Evolutionary conservation across 1,284 basidiomycete species (phyloP).

Genomic region (Moniliophthora roreri): DNA sequence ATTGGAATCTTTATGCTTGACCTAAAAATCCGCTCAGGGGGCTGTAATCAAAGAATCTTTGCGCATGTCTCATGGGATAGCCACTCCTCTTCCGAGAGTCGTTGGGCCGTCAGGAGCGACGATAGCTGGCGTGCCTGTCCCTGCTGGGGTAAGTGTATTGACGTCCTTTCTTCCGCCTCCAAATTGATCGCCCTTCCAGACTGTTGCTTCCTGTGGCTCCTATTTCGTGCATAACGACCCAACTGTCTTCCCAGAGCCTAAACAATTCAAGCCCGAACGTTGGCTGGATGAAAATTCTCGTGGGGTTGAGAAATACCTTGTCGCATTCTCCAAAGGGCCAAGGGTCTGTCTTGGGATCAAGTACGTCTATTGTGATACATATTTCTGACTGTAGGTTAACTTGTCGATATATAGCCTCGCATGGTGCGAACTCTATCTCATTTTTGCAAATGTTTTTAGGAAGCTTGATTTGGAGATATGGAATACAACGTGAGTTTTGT

Average conservation of each 20-base stretch:
- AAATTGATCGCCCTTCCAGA: background rate
- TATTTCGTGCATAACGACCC: constrained; percentile 11
- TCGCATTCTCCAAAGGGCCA: constrained; percentile 12
- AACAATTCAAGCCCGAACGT: constrained; percentile 11
- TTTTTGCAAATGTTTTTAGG: constrained; percentile 24
- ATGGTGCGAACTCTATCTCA: constrained; percentile 26
- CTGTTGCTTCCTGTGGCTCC: constrained; percentile 8
- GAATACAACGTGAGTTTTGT: background rate
- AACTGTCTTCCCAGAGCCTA: constrained; percentile 6
- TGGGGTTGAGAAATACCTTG: constrained; percentile 5
- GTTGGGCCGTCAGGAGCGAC: constrained; percentile 1
- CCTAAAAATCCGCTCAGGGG: background rate
- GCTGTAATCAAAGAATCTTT: constrained; percentile 15
- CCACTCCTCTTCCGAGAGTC: constrained; percentile 9
- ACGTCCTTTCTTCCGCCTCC: background rate
- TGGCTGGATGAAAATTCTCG: constrained; percentile 4
- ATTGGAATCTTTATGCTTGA: background rate
- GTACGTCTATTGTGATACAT: background rate
- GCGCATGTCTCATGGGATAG: constrained; percentile 9
- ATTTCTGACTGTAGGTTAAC: background rate
- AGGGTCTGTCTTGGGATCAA: constrained; percentile 9
- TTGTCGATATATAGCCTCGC: constrained; percentile 18
- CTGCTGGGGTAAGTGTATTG: constrained; percentile 6
- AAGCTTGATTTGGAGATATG: constrained; percentile 21
- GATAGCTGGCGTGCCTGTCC: constrained; percentile 10